Evolutionary conservation across 2,329 filamentous ascomycete species (phyloP), one percentile per base, ranked within the genome.

Genomic region (Alternaria sp.): DNA sequence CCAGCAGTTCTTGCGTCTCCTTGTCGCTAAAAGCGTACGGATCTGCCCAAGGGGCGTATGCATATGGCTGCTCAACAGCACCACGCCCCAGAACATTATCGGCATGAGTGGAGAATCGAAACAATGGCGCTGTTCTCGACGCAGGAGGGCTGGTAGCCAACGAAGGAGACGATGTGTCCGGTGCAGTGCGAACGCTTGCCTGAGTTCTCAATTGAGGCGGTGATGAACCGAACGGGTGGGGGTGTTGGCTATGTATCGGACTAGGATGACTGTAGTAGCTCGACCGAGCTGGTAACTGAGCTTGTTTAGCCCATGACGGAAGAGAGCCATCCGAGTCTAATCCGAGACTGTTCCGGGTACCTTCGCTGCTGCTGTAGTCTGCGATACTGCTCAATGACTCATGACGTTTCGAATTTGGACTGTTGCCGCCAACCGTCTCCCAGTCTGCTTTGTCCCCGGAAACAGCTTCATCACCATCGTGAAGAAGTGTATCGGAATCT

Each of bases 1-100:
- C 71, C 10, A 78, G 64, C 22, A 78, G 44, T 50, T 78, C 75
- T 57, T 73, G 68, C 1, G 71, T 76, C 55, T 76, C 71, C 27
- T 74, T 76, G 27, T 77, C 71, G 45, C 69, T 76, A 14, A 78
- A 60, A 18, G 66, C 65, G 30, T 73, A 76, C 3, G 54, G 68
- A 30, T 63, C 64, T 10, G 54, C 43, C 67, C 67, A 72, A 11
- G 69, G 72, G 18, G 64, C 50, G 41, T 62, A 65, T 14, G 61
- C 59, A 46, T 66, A 61, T 5, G 67, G 63, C 27, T 69, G 62
- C 1, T 69, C 63, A 1, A 58, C 59, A 41, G 59, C 45, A 32
- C 49, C 56, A 27, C 20, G 60, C 7, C 57, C 52, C 1, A 34
- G 12, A 9, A 43, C 18, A 8, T 57, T 27, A 16, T 45, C 49